Evolutionary conservation across 305 asterid genomes (phyloP).

Genomic region (Ajuga reptans): DNA sequence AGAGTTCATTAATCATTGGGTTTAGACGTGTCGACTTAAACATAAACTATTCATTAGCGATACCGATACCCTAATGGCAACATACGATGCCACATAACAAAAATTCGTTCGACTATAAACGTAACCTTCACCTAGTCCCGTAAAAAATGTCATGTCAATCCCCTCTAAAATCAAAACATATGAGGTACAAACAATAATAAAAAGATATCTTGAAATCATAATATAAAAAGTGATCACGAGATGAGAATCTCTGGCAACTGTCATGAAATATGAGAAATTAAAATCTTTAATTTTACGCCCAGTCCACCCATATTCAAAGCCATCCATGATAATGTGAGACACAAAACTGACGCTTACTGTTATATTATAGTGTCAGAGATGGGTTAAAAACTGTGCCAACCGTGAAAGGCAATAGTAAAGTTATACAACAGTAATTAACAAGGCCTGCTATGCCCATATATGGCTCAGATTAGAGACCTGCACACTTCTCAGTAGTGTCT

Average conservation of each 20-base stretch:
- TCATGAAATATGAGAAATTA: slow-evolving; percentile 16
- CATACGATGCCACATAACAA: no score
- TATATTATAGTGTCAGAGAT: slow-evolving; percentile 15
- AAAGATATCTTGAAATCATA: neutral
- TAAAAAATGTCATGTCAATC: neutral
- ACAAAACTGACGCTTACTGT: slow-evolving; percentile 16
- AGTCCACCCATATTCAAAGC: slow-evolving; percentile 23
- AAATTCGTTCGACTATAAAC: no score
- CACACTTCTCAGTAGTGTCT: slow-evolving; percentile 26
- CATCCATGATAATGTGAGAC: slow-evolving; percentile 18
- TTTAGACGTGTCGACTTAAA: neutral
- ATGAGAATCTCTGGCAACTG: slow-evolving; percentile 39
- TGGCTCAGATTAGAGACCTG: slow-evolving; percentile 25
- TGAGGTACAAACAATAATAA: neutral
- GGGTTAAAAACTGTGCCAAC: slow-evolving; percentile 18
- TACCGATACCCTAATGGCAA: no score
- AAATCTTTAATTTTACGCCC: neutral
- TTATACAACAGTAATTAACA: slow-evolving; percentile 20
- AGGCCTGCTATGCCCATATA: slow-evolving; percentile 18
- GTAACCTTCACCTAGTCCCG: no score
- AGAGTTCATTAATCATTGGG: neutral
- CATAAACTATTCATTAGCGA: neutral
- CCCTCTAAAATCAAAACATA: neutral
- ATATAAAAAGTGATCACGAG: slow-evolving; percentile 31
- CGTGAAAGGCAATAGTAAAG: slow-evolving; percentile 11